phyloP scores from a whole-genome alignment of 257 asterid species.

The Solanum neorickii region DNA sequence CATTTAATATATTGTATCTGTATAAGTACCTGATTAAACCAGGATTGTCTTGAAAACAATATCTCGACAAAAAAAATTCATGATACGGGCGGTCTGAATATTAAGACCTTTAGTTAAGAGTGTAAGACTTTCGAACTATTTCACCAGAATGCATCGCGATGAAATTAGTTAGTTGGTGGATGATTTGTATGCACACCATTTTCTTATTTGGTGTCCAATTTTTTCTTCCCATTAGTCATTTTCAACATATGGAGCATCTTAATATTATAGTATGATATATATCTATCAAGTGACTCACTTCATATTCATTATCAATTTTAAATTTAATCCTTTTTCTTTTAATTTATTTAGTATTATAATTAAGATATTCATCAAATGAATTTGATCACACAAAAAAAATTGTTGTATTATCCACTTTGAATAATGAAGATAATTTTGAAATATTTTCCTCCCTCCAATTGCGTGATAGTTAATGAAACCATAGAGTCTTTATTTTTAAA shows the following conservation, averaged over 20 bases:
- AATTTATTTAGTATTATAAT: not conserved
- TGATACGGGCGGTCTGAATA: rapidly evolving
- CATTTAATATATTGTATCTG: not conserved
- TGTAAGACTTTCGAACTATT: too few relatives aligned
- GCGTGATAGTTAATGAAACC: not conserved
- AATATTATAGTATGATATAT: not conserved
- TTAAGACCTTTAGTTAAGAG: too few relatives aligned
- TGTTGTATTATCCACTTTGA: not conserved
- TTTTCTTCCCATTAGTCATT: not conserved
- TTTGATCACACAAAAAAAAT: not conserved
- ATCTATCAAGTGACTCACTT: not conserved
- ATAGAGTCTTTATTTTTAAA: not conserved
- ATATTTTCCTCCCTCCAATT: not conserved
- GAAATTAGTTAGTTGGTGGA: not conserved
- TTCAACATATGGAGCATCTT: not conserved
- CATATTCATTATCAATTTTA: not conserved
- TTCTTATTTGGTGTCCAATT: not conserved
- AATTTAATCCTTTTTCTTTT: not conserved
- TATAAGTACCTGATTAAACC: rapidly evolving
- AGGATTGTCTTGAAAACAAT: too few relatives aligned
- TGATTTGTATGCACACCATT: not conserved
- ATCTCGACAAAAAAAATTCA: too few relatives aligned
- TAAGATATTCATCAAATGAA: not conserved
- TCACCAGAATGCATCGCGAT: too few relatives aligned
- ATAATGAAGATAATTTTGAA: not conserved